Conservation (phyloP, 108 stramenopile genomes). For the Cyclostephanos tholiformis region DNA sequence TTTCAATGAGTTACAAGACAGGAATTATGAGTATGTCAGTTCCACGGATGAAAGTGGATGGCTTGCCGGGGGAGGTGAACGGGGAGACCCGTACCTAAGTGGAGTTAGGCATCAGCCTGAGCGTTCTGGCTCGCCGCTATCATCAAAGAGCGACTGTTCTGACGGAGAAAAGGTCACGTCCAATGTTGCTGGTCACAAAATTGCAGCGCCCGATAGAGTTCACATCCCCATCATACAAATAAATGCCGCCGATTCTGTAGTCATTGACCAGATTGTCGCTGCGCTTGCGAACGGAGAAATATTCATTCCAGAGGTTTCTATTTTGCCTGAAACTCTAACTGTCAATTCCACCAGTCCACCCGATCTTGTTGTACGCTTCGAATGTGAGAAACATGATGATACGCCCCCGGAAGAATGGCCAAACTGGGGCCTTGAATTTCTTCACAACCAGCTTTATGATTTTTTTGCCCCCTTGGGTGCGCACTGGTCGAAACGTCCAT, state of each 20-base stretch:
- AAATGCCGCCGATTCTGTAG: slow-evolving; percentile 60
- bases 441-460: slow-evolving; percentile 90
- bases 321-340: slow-evolving; percentile 80
- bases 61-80: slow-evolving; percentile 88
- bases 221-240: slow-evolving; percentile 90
- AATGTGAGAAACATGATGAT: slow-evolving; percentile 88
- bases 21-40: slow-evolving; percentile 87
- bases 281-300: slow-evolving; percentile 83
- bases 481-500: slow-evolving; percentile 82
- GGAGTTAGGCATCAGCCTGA: not conserved
- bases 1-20: slow-evolving; percentile 91
- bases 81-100: slow-evolving; percentile 38
- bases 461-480: slow-evolving; percentile 74
- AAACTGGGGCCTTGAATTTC: slow-evolving; percentile 90
- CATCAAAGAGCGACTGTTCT: slow-evolving; percentile 29
- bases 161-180: slow-evolving; percentile 1
- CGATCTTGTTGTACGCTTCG: slow-evolving; percentile 82
- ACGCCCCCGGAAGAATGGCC: slow-evolving; percentile 87
- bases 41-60: slow-evolving; percentile 81
- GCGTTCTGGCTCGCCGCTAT: slow-evolving; percentile 6
- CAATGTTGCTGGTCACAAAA: slow-evolving; percentile 50
- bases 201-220: slow-evolving; percentile 77
- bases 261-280: slow-evolving; percentile 68
- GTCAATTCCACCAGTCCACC: slow-evolving; percentile 80
- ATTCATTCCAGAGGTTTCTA: slow-evolving; percentile 87